Evolutionary conservation across 1,284 basidiomycete genomes (phyloP), one percentile per base, ranked within the genome.

Genomic region (Thecaphora frezii): DNA sequence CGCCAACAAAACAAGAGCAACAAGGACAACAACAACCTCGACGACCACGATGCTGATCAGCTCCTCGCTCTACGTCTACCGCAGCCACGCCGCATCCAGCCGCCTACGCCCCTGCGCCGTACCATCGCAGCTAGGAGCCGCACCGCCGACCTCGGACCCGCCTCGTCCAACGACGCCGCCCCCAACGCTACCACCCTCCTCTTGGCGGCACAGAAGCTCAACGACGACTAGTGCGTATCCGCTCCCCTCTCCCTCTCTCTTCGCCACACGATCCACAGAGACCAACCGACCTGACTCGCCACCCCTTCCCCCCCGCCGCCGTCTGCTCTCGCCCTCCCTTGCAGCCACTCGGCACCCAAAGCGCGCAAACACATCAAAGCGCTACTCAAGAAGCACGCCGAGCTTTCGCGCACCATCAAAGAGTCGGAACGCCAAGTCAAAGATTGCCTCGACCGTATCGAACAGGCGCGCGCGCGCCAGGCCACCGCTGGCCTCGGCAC

Each of bases 281-380:
- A 41, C 46, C 21, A 46, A 50, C 26, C 36, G 51, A 22, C 42
- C 41, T 23, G 50, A 37, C 44, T 51, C 46, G 23, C 43, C 24
- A 24, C 30, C 44, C 1, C 8, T 16, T 18, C 16, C 3, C 43
- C 14, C 14, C 8, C 28, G 14, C 28, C 28, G 7, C 28, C 14
- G 28, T 14, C 28, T 30, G 28, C 7, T 14, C 28, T 30, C 28
- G 14, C 28, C 28, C 28, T 45, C 23, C 30, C 42, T 12, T 3
- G 13, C 51, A 58, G 51, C 49, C 61, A 65, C 30, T 54, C 56
- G 19, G 71, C 67, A 2, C 66, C 73, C 5, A 54, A 74, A 21
- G 69, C 73, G 1, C 66, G 73, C 36, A 76, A 77, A 44, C 70
- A 78, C 48, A 76, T 78, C 56, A 73, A 73, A 44, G 54, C 58